phyloP scores from a whole-genome alignment of 495 filamentous ascomycete species.

The Penicillium pulvis region DNA sequence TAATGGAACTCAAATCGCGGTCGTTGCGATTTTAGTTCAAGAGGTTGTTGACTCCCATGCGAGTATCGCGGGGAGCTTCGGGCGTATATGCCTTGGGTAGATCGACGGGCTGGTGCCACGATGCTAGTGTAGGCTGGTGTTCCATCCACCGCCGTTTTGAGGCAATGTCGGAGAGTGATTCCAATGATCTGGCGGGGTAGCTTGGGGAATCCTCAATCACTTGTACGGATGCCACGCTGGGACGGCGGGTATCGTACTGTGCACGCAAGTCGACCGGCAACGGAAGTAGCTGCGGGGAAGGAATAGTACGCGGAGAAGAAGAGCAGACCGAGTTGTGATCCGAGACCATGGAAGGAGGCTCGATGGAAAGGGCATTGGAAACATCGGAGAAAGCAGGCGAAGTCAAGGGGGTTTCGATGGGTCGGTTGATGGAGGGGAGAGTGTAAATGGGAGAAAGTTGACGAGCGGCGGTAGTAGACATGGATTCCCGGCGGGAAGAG shows the following conservation, averaged over 20 bases:
- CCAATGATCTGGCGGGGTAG: conserved; percentile 27
- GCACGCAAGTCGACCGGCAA: conserved; percentile 37
- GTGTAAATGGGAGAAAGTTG: conserved; percentile 50
- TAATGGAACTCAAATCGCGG: not conserved
- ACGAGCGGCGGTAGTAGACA: conserved; percentile 29
- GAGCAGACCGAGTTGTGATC: conserved; percentile 68
- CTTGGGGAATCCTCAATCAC: conserved; percentile 34
- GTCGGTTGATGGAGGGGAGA: conserved; percentile 46
- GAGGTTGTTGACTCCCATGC: conserved; percentile 45
- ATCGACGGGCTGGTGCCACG: conserved; percentile 33
- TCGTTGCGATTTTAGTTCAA: conserved; percentile 33
- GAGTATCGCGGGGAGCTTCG: conserved; percentile 42
- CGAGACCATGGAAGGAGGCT: conserved; percentile 73
- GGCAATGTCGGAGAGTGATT: conserved; percentile 34
- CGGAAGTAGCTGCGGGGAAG: conserved; percentile 46
- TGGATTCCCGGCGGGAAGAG: conserved; percentile 33
- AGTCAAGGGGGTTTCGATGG: conserved; percentile 64
- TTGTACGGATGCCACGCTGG: conserved; percentile 28
- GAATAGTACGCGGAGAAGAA: conserved; percentile 49
- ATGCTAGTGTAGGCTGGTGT: conserved; percentile 30
- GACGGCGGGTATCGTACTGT: conserved; percentile 37
- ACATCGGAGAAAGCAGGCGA: conserved; percentile 66
- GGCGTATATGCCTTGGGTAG: conserved; percentile 26
- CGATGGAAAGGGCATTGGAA: conserved; percentile 61
- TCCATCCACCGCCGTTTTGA: conserved; percentile 39